Percentiles rank a stretch among this genome's conserved stretches.
These are phyloP conservation scores for Penicillium paxilli DNA, from an alignment of 495 filamentous ascomycete genomes.

Conservation along the genomic window DNA sequence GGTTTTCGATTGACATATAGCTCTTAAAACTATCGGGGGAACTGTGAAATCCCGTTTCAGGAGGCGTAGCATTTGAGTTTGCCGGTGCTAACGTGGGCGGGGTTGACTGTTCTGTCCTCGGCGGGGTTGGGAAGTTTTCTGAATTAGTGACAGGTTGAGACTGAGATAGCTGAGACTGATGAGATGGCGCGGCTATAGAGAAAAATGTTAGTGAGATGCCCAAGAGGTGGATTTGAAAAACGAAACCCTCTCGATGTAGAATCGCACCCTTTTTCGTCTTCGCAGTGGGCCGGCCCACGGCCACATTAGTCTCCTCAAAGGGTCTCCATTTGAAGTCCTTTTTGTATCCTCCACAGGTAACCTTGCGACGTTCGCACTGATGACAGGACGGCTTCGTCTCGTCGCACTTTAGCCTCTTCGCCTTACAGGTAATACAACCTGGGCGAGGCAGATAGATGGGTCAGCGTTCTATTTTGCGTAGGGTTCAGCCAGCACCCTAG, in stretches of 20 bases:
- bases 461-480: conserved; percentile 33
- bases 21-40: conserved; percentile 23
- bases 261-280: conserved; percentile 53
- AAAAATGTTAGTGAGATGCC: not conserved
- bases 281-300: conserved; percentile 41
- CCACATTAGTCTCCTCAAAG: conserved; percentile 67
- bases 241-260: not conserved
- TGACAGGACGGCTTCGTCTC: conserved; percentile 75
- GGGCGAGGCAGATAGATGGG: conserved; percentile 25
- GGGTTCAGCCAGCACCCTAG: not conserved
- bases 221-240: not conserved
- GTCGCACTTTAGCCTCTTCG: conserved; percentile 80
- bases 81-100: conserved; percentile 10
- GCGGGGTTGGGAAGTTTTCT: conserved; percentile 17
- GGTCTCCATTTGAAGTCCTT: conserved; percentile 85
- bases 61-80: conserved; percentile 3
- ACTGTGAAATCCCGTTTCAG: conserved; percentile 14
- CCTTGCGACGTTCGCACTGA: conserved; percentile 70
- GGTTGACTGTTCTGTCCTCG: conserved; percentile 15
- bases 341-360: conserved; percentile 75
- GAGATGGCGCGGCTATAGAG: not conserved
- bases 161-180: not conserved
- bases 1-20: conserved; percentile 19
- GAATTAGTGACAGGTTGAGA: not conserved
- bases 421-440: conserved; percentile 83